Evolutionary conservation across 768 basidiomycete genomes (phyloP).

Genomic region (Termitomyces eurrhizus): DNA sequence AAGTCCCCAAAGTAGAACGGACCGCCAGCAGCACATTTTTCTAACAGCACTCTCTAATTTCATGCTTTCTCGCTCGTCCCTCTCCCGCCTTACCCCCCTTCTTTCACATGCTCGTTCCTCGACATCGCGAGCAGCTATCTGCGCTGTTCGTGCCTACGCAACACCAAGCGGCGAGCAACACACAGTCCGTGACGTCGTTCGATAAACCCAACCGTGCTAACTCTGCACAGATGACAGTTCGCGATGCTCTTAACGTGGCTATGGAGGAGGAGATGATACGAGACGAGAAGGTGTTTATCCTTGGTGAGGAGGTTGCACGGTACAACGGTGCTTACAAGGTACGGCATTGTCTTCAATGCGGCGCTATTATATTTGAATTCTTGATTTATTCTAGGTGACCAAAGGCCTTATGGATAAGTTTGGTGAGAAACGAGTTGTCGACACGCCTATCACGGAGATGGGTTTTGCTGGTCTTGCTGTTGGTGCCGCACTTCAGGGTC

Average conservation of each 20-base stretch:
- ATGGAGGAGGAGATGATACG: constrained; percentile 99
- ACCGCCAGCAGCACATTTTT: constrained; percentile 21
- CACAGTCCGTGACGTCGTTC: constrained; percentile 29
- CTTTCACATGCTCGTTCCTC: constrained; percentile 49
- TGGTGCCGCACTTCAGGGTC: constrained; percentile 90
- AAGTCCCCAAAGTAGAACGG: constrained; percentile 15
- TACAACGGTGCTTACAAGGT: constrained; percentile 99
- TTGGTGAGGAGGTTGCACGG: constrained; percentile 97
- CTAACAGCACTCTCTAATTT: constrained; percentile 25
- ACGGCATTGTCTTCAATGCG: constrained; percentile 12
- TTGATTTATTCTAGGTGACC: constrained; percentile 63
- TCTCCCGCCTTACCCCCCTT: constrained; percentile 61
- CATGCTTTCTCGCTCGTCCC: constrained; percentile 63
- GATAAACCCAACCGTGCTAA: constrained; percentile 10
- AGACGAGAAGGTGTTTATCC: constrained; percentile 90
- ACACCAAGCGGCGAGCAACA: constrained; percentile 47
- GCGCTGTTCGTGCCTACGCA: constrained; percentile 58
- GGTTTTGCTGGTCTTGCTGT: constrained; percentile 97
- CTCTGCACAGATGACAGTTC: constrained; percentile 82
- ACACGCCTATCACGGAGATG: constrained; percentile 97
- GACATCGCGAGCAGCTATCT: constrained; percentile 35
- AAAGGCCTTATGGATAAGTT: constrained; percentile 99
- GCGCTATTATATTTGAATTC: neutral
- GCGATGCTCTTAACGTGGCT: constrained; percentile 94
- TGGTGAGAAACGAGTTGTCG: constrained; percentile 96